These are phyloP conservation scores for Starmera quercuum DNA, from an alignment of 805 yeast genomes.

Conservation along the genomic window DNA sequence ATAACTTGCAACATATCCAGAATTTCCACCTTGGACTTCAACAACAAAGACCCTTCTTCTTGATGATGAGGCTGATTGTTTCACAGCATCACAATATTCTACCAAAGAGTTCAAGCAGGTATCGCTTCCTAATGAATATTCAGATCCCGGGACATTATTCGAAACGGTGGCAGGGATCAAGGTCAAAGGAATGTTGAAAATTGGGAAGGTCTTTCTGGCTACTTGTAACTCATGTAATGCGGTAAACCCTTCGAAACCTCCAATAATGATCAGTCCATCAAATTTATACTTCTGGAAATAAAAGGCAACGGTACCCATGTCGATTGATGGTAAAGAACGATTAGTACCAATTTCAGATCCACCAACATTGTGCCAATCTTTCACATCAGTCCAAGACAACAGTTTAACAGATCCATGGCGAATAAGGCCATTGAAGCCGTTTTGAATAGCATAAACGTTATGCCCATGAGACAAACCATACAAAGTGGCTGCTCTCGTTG, in stretches of 20 bases:
- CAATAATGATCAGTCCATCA: conserved; percentile 86
- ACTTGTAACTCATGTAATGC: conserved; percentile 75
- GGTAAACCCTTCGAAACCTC: conserved; percentile 95
- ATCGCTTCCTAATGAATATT: conserved; percentile 90
- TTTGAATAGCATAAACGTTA: conserved; percentile 80
- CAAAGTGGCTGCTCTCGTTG: conserved; percentile 82
- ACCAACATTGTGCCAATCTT: conserved; percentile 82
- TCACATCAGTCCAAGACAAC: conserved; percentile 78
- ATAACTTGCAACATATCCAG: conserved; percentile 87
- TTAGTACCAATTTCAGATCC: conserved; percentile 98
- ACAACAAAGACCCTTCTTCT: conserved; percentile 93
- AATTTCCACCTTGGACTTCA: conserved; percentile 97
- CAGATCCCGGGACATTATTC: conserved; percentile 98
- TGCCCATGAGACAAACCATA: conserved; percentile 90
- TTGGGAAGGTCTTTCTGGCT: conserved; percentile 75
- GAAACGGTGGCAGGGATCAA: conserved; percentile 94
- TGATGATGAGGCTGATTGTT: conserved; percentile 91
- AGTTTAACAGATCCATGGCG: conserved; percentile 79
- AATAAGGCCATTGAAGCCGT: conserved; percentile 88
- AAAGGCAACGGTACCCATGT: conserved; percentile 86
- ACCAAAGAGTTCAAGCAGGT: conserved; percentile 91
- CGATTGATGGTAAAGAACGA: conserved; percentile 72
- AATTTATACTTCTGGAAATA: conserved; percentile 83
- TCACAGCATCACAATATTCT: conserved; percentile 89
- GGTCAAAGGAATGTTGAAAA: conserved; percentile 90